Evolutionary conservation across 306 rosid genomes (phyloP), one percentile per base, ranked within the genome.

Genomic region (Vicia faba): DNA sequence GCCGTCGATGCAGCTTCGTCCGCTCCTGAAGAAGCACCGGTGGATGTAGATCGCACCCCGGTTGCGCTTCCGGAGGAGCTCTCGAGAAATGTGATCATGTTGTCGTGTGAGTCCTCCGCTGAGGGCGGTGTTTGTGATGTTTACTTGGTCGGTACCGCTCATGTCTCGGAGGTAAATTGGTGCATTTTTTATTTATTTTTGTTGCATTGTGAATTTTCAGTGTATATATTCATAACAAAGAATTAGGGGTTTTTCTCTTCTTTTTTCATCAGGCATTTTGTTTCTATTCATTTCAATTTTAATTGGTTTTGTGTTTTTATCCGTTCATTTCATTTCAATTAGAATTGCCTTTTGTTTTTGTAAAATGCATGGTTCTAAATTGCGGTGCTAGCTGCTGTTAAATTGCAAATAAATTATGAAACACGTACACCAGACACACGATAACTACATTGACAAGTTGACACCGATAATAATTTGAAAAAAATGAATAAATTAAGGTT

Each of bases 81-180:
- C 8, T 72, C 86, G 1, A 75, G 82, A 79, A 90, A 88, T 78
- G 90, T 88, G 64, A 6, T 86, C 55, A 56, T 68, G 46, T 85
- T 93, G 71, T 74, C 87, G n/a, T 93, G 99, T 69, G 95, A 90
- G 29, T 84, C 97, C 6, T 8, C 85, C 15, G 84, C 88, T 8
- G 84, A 65, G 12, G 81, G 87, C 45, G 88, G 87, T 36, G 79
- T 88, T 46, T 93, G 99, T 63, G 83, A 93, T 11, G 99, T 93
- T 7, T 83, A 86, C 74, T 26, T 93, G 57, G 95, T 93, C 19
- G 99, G 99, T 59, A 90, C 97, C 15, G 96, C 96, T 45, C 99
- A 93, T 50, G 97, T 93, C 36, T 93, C 99, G 3, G 77, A 71
- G 91, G 99, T 93, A 79, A 77, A 69, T 54, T 7, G 68, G 25